A percentile compares a stretch with the other conserved stretches of the same genome.
Conservation (phyloP, 2,329 filamentous ascomycete species). For the Shiraia bambusicola region DNA sequence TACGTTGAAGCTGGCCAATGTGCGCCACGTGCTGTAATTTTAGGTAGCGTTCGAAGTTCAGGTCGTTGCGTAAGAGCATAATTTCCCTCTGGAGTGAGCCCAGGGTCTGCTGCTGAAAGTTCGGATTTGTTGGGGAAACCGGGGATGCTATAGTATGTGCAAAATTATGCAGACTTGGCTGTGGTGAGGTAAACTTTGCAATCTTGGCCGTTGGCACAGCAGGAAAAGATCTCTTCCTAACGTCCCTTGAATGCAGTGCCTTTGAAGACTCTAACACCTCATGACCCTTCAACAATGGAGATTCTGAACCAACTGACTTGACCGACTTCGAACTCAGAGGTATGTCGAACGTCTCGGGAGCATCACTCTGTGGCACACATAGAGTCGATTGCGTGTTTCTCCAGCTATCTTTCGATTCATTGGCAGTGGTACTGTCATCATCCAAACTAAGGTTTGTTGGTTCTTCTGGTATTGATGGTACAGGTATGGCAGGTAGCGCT, state of each 20-base stretch:
- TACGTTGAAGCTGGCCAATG: slow-evolving; percentile 74
- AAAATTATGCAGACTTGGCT: slow-evolving; percentile 39
- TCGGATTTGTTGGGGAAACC: slow-evolving; percentile 28
- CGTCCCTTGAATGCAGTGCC: slow-evolving; percentile 52
- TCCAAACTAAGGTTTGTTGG: slow-evolving; percentile 39
- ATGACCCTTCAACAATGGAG: slow-evolving; percentile 46
- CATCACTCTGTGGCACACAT: slow-evolving; percentile 34
- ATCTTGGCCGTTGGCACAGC: slow-evolving; percentile 16
- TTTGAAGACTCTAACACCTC: slow-evolving; percentile 63
- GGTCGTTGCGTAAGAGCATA: slow-evolving; percentile 74
- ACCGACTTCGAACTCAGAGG: slow-evolving; percentile 32
- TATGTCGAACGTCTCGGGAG: slow-evolving; percentile 22
- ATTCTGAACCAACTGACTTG: slow-evolving; percentile 51
- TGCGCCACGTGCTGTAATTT: slow-evolving; percentile 82
- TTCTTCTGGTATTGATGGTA: slow-evolving; percentile 42
- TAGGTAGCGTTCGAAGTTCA: slow-evolving; percentile 80
- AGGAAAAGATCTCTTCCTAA: slow-evolving; percentile 25
- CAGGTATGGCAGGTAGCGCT: slow-evolving; percentile 48
- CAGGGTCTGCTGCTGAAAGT: slow-evolving; percentile 41
- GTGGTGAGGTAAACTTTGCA: slow-evolving; percentile 24
- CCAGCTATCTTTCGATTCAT: slow-evolving; percentile 50
- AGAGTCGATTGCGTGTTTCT: slow-evolving; percentile 57
- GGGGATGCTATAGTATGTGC: slow-evolving; percentile 28
- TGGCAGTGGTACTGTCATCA: slow-evolving; percentile 32
- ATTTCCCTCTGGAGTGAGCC: slow-evolving; percentile 67